Percentiles rank a stretch among this genome's conserved stretches.
phyloP scores from a whole-genome alignment of 495 filamentous ascomycete genomes.

The Penicillium cataractarum region DNA sequence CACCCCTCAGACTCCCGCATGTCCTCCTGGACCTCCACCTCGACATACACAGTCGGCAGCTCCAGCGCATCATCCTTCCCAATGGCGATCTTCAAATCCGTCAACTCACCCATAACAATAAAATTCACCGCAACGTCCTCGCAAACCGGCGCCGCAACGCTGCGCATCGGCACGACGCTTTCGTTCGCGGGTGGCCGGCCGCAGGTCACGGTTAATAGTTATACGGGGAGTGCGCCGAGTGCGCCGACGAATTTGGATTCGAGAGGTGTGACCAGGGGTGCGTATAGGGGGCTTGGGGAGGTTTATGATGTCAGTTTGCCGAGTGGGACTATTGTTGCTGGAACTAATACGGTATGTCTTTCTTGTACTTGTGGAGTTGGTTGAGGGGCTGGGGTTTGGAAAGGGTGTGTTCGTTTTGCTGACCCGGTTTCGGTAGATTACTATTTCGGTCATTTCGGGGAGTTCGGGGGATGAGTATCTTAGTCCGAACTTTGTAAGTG shows the following conservation, averaged over 20 bases:
- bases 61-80: constrained; percentile 57
- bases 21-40: constrained; percentile 50
- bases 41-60: constrained; percentile 62
- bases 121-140: constrained; percentile 57
- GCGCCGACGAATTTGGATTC: constrained; percentile 67
- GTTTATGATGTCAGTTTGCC: constrained; percentile 62
- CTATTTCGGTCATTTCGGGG: constrained; percentile 61
- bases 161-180: constrained; percentile 67
- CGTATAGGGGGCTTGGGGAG: constrained; percentile 64
- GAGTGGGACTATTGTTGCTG: constrained; percentile 56
- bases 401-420: neutral
- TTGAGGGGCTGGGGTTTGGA: neutral
- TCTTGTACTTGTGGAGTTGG: neutral
- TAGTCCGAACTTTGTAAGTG: constrained; percentile 65
- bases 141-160: constrained; percentile 55
- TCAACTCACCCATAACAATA: constrained; percentile 66
- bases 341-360: constrained; percentile 55
- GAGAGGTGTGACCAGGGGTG: constrained; percentile 65
- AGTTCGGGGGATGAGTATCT: constrained; percentile 58
- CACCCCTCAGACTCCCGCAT: constrained; percentile 67
- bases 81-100: constrained; percentile 66
- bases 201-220: constrained; percentile 53
- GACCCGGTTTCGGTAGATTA: constrained; percentile 45
- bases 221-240: constrained; percentile 46
- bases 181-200: constrained; percentile 56